These are phyloP conservation scores for Colletotrichum sp. DNA, from an alignment of 2,329 filamentous ascomycete genomes.

Conservation along the genomic window DNA sequence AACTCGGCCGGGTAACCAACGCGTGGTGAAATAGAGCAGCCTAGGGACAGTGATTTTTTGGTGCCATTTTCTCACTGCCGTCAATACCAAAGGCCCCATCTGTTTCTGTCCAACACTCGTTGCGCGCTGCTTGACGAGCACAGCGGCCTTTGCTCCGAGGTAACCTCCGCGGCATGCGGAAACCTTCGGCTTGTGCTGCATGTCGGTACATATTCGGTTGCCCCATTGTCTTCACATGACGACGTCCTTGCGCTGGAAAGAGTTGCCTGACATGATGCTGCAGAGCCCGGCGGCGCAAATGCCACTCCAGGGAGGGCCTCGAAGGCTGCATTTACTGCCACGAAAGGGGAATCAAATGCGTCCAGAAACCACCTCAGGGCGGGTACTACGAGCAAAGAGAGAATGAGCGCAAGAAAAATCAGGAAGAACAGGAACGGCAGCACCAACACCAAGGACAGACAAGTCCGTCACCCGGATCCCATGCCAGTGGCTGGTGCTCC, in stretches of 20 bases:
- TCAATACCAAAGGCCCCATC: neutral
- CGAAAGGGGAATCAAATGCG: conserved; percentile 51
- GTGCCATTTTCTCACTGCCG: neutral
- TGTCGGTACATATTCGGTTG: conserved; percentile 18
- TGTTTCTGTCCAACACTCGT: neutral
- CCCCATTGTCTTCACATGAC: neutral
- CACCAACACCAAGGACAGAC: neutral
- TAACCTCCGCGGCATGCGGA: conserved; percentile 15
- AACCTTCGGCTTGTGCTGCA: conserved; percentile 24
- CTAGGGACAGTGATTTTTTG: no score
- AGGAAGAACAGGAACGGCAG: neutral
- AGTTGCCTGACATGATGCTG: conserved; percentile 5
- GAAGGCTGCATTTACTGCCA: conserved; percentile 59
- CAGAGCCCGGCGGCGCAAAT: conserved; percentile 22
- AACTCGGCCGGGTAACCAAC: conserved; percentile 9
- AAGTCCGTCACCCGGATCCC: conserved; percentile 2
- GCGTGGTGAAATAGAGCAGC: neutral
- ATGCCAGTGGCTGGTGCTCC: conserved; percentile 1
- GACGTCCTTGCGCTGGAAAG: neutral
- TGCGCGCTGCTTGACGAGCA: neutral
- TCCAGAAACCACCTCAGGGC: conserved; percentile 37
- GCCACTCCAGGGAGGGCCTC: conserved; percentile 24
- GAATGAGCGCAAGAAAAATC: conserved; percentile 6
- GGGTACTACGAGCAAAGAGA: conserved; percentile 22
- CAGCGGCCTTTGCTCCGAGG: conserved; percentile 10